phyloP scores from a whole-genome alignment of 768 basidiomycete genomes.

The Tricholoma sp. region DNA sequence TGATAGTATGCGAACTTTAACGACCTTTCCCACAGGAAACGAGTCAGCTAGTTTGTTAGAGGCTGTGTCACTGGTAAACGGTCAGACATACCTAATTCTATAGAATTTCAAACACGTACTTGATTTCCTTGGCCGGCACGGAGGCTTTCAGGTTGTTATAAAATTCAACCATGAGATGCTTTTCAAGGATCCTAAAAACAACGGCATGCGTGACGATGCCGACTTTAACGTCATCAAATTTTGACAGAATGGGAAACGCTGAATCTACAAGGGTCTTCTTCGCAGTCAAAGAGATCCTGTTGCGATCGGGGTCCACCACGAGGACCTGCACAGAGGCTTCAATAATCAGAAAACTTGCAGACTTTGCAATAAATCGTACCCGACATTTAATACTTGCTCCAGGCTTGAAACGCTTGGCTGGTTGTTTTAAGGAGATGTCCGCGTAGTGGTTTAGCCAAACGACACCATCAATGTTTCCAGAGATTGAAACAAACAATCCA shows the following conservation, averaged over 20 bases:
- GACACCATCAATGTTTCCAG: slow-evolving; percentile 86
- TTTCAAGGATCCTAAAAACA: slow-evolving; percentile 78
- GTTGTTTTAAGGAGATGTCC: slow-evolving; percentile 91
- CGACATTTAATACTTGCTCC: slow-evolving; percentile 82
- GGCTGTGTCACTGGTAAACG: slow-evolving; percentile 54
- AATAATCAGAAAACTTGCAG: background rate
- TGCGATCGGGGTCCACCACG: slow-evolving; percentile 72
- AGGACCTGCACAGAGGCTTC: slow-evolving; percentile 55
- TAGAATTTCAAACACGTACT: slow-evolving; percentile 39
- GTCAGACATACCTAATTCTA: slow-evolving; percentile 6
- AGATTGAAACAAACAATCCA: slow-evolving; percentile 79
- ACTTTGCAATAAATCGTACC: slow-evolving; percentile 36
- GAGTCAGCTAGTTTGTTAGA: slow-evolving; percentile 50
- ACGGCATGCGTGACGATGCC: slow-evolving; percentile 78
- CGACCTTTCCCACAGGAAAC: slow-evolving; percentile 77
- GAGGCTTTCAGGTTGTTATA: slow-evolving; percentile 85
- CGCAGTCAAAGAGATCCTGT: slow-evolving; percentile 80
- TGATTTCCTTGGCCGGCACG: slow-evolving; percentile 76
- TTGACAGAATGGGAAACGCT: slow-evolving; percentile 60
- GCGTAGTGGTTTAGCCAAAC: slow-evolving; percentile 95
- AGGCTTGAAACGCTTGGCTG: slow-evolving; percentile 82
- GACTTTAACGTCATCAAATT: slow-evolving; percentile 58
- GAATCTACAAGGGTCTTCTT: slow-evolving; percentile 90
- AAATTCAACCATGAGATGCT: slow-evolving; percentile 80
- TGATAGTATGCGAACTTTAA: slow-evolving; percentile 75